Base-by-base conservation (phyloP, 2,329 filamentous ascomycete species). In the Parastagonospora avenae region DNA sequence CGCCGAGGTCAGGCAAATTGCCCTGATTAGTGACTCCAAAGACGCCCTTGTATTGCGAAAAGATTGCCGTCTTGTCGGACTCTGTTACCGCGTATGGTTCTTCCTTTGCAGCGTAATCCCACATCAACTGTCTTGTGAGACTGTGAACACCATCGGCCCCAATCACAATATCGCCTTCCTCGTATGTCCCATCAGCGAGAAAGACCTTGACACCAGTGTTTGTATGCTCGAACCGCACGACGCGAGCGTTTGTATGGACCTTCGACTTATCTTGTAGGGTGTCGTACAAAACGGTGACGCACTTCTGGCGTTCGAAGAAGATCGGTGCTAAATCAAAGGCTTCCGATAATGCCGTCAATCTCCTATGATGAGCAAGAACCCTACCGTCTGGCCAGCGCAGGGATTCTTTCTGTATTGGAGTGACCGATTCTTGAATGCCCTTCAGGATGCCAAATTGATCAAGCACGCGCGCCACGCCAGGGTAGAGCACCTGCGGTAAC, bases 91-190 rank as follows among this genome's bases (percentile, higher is more conserved):
- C 14, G 6, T 12, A 28, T 15, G 59, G 37, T 15, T 55, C 51
- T 4, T n/a, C 24, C 19, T 52, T 24, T 15, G 50, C 51, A 9
- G 60, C 60, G 9, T 60, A 49, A 5, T 57, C 42, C 62, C 60
- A 65, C 62, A 67, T 67, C n/a, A 62, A 49, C 8, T 50, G 10
- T 9, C 57, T 37, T 7, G 64, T 56, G 5, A 38, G 28, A 37
- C 62, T 66, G 50, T 65, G 62, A 1, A 65, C 56, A 24, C 63
- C 62, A 31, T 67, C 62, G 39, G 63, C 62, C 8, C 63, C 64
- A 28, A 67, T 56, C n/a, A 66, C 50, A 11, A 66, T 57, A 15
- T 60, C 56, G 2, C 61, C 64, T 36, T 53, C 48, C 28, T 55
- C 56, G 6, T 36, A n/a, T 12, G 57, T 49, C 11, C 62, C 62